Evolutionary conservation across 495 filamentous ascomycete genomes (phyloP).

Genomic region (Trichocladium antarcticum): DNA sequence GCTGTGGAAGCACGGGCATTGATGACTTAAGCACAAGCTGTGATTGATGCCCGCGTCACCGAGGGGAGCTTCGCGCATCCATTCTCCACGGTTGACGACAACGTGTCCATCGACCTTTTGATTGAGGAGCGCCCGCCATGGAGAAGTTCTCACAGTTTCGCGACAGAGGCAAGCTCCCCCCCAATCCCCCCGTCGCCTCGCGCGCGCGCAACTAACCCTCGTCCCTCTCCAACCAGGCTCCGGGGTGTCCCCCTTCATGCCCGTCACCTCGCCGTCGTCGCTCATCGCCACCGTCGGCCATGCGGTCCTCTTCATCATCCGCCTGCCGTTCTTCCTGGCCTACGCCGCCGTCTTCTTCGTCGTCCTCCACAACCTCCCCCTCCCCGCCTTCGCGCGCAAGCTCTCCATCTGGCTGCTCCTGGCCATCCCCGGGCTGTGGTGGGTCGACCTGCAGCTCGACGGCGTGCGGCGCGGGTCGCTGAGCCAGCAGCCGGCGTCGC

Average conservation of each 20-base stretch:
- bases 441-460: slow-evolving; percentile 93
- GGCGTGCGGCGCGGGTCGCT: slow-evolving; percentile 77
- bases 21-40: no score
- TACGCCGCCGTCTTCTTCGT: slow-evolving; percentile 61
- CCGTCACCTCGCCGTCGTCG: slow-evolving; percentile 52
- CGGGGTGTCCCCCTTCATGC: slow-evolving; percentile 91
- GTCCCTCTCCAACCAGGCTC: slow-evolving; percentile 57
- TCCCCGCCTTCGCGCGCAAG: slow-evolving; percentile 70
- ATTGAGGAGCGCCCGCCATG: slow-evolving; percentile 41
- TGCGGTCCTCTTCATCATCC: slow-evolving; percentile 64
- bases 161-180: slow-evolving; percentile 62
- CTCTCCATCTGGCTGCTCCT: slow-evolving; percentile 77
- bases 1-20: no score
- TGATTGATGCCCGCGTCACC: no score
- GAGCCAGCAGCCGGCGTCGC: slow-evolving; percentile 46
- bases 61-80: no score
- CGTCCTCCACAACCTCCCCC: slow-evolving; percentile 72
- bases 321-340: slow-evolving; percentile 65
- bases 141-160: slow-evolving; percentile 96
- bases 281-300: slow-evolving; percentile 50
- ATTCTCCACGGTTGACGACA: no score
- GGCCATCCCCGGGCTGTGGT: slow-evolving; percentile 84
- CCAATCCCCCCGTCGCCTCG: slow-evolving; percentile 5
- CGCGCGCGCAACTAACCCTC: slow-evolving; percentile 4
- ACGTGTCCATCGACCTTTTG: no score